These are phyloP conservation scores for Amaranthus hypochondriacus DNA, from an alignment of 148 eudicot species.

Conservation along the genomic window DNA sequence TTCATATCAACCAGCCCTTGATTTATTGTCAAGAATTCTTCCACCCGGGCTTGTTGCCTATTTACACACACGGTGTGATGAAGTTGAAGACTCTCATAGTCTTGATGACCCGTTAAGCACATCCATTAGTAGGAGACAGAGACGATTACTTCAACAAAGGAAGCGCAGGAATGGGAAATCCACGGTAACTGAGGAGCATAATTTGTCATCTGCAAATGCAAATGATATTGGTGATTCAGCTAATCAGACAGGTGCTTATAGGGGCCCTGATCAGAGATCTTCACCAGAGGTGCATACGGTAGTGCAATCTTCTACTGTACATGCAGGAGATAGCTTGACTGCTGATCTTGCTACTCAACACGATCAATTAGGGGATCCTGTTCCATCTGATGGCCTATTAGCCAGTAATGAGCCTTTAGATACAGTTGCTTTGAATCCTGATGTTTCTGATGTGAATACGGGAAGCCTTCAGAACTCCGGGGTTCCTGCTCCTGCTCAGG, in stretches of 20 bases:
- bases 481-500: constrained; percentile 92
- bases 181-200: constrained; percentile 41
- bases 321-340: constrained; percentile 45
- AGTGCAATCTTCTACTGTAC: constrained; percentile 32
- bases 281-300: constrained; percentile 36
- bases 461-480: constrained; percentile 42
- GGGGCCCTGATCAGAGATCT: constrained; percentile 46
- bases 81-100: constrained; percentile 48
- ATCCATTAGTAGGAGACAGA: constrained; percentile 66
- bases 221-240: constrained; percentile 43
- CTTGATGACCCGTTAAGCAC: constrained; percentile 55
- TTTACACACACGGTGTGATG: constrained; percentile 77
- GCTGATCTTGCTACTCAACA: constrained; percentile 33
- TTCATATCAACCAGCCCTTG: constrained; percentile 98
- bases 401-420: constrained; percentile 32
- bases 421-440: constrained; percentile 31
- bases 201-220: constrained; percentile 35
- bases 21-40: constrained; percentile 77
- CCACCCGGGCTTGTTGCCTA: constrained; percentile 99
- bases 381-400: constrained; percentile 39
- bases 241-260: constrained; percentile 35
- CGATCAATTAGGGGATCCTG: constrained; percentile 39
- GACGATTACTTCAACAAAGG: constrained; percentile 79
- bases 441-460: constrained; percentile 43
- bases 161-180: constrained; percentile 59